These are phyloP conservation scores for Calonectria fujianensis DNA, from an alignment of 2,329 filamentous ascomycete genomes.

Conservation along the genomic window DNA sequence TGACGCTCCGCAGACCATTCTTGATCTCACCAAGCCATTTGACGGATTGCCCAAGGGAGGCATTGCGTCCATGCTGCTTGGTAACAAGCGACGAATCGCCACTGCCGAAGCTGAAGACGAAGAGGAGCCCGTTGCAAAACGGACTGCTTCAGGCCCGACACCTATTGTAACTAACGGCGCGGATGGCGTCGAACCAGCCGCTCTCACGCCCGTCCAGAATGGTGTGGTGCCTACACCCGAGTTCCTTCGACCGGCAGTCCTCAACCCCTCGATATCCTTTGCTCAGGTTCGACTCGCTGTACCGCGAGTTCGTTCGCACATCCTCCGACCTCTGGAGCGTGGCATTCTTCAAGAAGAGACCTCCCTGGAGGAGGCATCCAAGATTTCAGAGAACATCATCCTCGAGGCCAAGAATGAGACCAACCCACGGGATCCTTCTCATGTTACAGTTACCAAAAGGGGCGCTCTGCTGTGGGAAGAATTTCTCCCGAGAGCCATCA, in stretches of 20 bases:
- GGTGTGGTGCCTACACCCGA: constrained; percentile 84
- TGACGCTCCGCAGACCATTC: constrained; percentile 85
- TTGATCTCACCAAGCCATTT: constrained; percentile 95
- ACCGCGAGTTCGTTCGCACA: constrained; percentile 88
- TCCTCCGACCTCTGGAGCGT: constrained; percentile 86
- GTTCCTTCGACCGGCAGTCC: constrained; percentile 89
- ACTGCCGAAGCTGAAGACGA: constrained; percentile 86
- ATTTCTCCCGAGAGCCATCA: constrained; percentile 88
- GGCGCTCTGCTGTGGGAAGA: constrained; percentile 94
- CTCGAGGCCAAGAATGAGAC: constrained; percentile 92
- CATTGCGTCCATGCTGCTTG: constrained; percentile 87
- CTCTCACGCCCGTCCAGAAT: constrained; percentile 74
- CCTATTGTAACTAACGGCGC: constrained; percentile 85
- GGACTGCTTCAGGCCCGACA: constrained; percentile 79
- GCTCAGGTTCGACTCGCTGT: constrained; percentile 92
- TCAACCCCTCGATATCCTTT: constrained; percentile 87
- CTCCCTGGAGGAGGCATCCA: constrained; percentile 76
- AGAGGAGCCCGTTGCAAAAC: constrained; percentile 70
- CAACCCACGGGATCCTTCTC: constrained; percentile 86
- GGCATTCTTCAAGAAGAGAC: constrained; percentile 73
- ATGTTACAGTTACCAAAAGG: constrained; percentile 87
- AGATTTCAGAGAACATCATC: constrained; percentile 81
- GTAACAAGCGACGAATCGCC: constrained; percentile 92
- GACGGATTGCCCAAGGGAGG: constrained; percentile 95
- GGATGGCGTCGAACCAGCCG: constrained; percentile 86